phyloP scores from a whole-genome alignment of 2,329 filamentous ascomycete species.

The Beauveria australis region DNA sequence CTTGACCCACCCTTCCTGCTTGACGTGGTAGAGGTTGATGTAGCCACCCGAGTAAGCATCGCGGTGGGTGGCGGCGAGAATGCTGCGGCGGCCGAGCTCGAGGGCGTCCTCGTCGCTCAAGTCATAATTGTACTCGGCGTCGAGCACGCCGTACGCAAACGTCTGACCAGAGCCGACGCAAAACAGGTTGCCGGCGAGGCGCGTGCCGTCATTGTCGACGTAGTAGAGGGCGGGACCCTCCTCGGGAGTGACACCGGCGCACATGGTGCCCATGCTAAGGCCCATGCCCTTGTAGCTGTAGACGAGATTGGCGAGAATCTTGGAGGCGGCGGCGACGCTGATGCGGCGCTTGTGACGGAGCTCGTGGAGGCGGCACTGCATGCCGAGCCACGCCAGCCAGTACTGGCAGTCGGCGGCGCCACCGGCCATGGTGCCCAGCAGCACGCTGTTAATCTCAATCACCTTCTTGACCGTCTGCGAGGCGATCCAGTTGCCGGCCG shows the following conservation, averaged over 20 bases:
- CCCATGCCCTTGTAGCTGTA: constrained; percentile 99
- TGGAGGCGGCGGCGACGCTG: constrained; percentile 91
- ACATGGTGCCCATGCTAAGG: constrained; percentile 99
- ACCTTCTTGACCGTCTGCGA: constrained; percentile 99
- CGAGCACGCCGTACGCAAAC: constrained; percentile 95
- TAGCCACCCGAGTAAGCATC: constrained; percentile 98
- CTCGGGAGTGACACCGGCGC: constrained; percentile 88
- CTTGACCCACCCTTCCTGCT: constrained; percentile 98
- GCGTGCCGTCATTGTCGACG: constrained; percentile 88
- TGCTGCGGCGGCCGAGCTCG: constrained; percentile 83
- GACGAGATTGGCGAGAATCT: constrained; percentile 96
- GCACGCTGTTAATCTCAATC: constrained; percentile 91
- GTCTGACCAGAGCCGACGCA: constrained; percentile 98
- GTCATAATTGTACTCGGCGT: constrained; percentile 91
- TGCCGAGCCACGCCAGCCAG: constrained; percentile 97
- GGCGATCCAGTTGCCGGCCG: constrained; percentile 97
- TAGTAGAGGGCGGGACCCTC: constrained; percentile 98
- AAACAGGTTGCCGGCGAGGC: constrained; percentile 89
- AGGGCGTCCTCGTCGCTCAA: constrained; percentile 80
- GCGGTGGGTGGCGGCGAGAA: constrained; percentile 90
- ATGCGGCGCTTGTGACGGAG: constrained; percentile 98
- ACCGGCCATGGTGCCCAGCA: constrained; percentile 96
- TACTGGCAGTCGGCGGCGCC: constrained; percentile 99
- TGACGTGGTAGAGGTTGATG: constrained; percentile 98
- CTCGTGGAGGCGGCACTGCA: constrained; percentile 98